Base-by-base conservation (phyloP, 306 rosid genomes). In the peach (Prunus persica) region DNA sequence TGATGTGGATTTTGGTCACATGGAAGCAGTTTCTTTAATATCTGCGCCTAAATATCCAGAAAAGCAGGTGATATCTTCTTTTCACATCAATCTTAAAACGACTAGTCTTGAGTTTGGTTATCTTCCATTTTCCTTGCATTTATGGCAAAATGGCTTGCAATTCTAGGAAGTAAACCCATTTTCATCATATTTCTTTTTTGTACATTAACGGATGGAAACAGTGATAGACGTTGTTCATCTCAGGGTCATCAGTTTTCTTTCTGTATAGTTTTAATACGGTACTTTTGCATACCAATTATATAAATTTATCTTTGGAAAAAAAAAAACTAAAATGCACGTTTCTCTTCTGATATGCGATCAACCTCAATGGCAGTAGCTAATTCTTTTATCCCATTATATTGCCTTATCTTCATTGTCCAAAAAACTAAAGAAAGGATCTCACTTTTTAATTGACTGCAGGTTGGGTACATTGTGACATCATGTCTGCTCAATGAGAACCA, bases 1-100 rank as follows among this genome's bases (percentile, higher is more conserved):
- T 85, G 99, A 96, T 83, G 99, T 96, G 87, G 99, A 96, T 88
- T 96, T 96, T 89, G 99, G 99, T 78, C 99, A 96, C 83, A 93
- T 93, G 99, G 99, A 96, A 81, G 97, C 99, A 15, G 99, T 96
- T 67, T 96, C 99, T 76, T 89, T 96, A 79, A 96, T 96, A 87
- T 96, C 99, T 81, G 99, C 99, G 45, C 99, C 99, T 38, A 96
- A 96, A 87, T 96, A 96, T 85, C 99, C 99, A 64, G 99, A 96
- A 82, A 96, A 96, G 82, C 99, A 96, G 98, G 99, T 89, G 77
- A 63, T 76, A 65, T 45, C 34, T 55, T 22, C 45, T 58, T 77
- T 56, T 61, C 69, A 14, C 18, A 14, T 19, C 7, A 25, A 68
- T 51, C 15, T 28, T 24, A 45, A n/a, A 61, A 10, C 27, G 65